Percentiles rank a stretch among this genome's conserved stretches.
These are phyloP conservation scores for Solanum hybrid DNA, from an alignment of 305 asterid species.

Conservation along the genomic window DNA sequence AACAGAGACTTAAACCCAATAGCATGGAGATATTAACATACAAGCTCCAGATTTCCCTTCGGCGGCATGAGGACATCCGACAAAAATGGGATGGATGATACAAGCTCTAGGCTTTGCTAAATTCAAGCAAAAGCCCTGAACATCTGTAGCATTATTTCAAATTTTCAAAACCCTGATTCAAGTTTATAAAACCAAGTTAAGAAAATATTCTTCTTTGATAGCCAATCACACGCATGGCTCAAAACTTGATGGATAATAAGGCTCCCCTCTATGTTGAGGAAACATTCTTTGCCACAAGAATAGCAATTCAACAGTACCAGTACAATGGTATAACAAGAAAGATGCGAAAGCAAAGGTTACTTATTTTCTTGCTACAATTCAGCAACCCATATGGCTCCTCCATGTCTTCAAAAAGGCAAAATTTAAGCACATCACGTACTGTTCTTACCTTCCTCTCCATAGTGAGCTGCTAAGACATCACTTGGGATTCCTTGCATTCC, in stretches of 20 bases:
- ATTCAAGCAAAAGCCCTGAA: not conserved
- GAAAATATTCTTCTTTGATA: not conserved
- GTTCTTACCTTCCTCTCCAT: conserved; percentile 78
- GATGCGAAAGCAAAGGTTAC: not conserved
- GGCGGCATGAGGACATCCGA: not conserved
- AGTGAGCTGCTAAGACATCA: conserved; percentile 72
- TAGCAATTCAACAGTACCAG: not conserved
- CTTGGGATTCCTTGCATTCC: conserved; percentile 99
- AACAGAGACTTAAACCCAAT: not conserved
- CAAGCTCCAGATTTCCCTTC: not conserved
- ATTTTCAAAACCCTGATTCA: not conserved
- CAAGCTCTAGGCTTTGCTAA: not conserved
- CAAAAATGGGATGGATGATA: not conserved
- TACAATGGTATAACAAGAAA: not conserved
- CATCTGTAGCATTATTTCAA: not conserved
- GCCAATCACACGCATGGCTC: not conserved
- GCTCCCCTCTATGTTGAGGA: not conserved
- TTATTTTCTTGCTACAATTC: not conserved
- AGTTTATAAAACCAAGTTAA: not conserved
- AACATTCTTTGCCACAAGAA: not conserved
- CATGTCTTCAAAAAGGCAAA: not conserved
- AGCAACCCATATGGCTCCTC: not conserved
- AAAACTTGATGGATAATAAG: not conserved
- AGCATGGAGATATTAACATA: not conserved
- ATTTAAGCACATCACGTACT: not conserved